Evolutionary conservation across 768 basidiomycete genomes (phyloP), one percentile per base, ranked within the genome.

Genomic region (Pisolithus sp.): DNA sequence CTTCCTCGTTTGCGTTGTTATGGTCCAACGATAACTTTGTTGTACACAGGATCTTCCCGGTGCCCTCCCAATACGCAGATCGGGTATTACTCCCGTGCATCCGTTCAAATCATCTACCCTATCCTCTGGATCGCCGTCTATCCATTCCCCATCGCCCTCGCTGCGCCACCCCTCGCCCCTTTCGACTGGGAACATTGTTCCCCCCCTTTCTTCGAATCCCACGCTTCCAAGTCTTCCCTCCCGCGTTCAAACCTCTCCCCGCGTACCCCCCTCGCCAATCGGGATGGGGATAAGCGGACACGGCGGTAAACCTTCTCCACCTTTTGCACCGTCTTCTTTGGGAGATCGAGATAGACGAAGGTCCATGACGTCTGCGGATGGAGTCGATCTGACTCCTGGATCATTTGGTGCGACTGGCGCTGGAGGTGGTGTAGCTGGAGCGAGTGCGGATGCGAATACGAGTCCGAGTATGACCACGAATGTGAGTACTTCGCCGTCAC

Each of bases 81-180:
- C 73, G 4, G 69, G 68, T 24, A 67, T 78, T 20, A 71, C 66
- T 31, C 59, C 70, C 0, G 69, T 77, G 2, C 70, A 75, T 51
- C 74, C 76, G 15, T 78, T 78, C 71, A 78, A 77, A 57, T 72
- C 76, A 6, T 73, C 75, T 9, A 75, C 78, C 0, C 68, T 78
- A 12, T 79, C 77, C 18, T 70, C 75, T 0, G 76, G 76, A 8
- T 75, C 76, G 7, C 74, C 76, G 0, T 78, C 76, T 1, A 57
- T 77, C 0, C 73, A 77, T 56, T 77, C 76, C 0, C 75, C 73
- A 2, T 76, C 77, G 0, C 71, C 77, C 8, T 77, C 75, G 7
- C 63, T 76, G 4, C 69, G 76, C 15, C 74, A 76, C 42, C 67
- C 72, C 0, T 78, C 78, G 2, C 77, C 77, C 7, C 66, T 77